Evolutionary conservation across 2,329 filamentous ascomycete genomes (phyloP).

Genomic region (Seiridium cupressi): DNA sequence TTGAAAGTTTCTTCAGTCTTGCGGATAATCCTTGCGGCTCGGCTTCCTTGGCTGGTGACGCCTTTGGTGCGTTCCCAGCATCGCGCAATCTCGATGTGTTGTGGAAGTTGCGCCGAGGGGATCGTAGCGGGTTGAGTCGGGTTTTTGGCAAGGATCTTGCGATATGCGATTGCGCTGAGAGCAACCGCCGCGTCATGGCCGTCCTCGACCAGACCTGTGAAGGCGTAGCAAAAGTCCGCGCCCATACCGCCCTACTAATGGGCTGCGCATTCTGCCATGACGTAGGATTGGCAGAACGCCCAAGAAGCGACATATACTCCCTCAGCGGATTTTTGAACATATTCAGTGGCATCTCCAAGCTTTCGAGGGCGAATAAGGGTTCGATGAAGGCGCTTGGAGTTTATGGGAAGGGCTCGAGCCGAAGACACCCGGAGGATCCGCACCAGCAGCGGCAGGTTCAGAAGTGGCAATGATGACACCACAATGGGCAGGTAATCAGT

Average conservation of each 20-base stretch:
- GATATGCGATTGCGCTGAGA: background rate
- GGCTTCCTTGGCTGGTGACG: background rate
- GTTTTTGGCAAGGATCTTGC: background rate
- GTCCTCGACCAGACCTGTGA: background rate
- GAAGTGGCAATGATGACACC: too few species aligned
- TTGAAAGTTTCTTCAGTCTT: conserved; percentile 77
- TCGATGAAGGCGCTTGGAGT: too few species aligned
- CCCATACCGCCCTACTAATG: background rate
- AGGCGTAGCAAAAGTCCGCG: background rate
- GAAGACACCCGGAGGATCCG: too few species aligned
- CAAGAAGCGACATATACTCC: conserved; percentile 2
- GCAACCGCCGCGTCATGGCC: background rate
- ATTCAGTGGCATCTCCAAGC: background rate
- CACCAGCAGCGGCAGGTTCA: too few species aligned
- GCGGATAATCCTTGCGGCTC: conserved; percentile 55
- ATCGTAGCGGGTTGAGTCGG: background rate
- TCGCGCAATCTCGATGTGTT: conserved; percentile 6
- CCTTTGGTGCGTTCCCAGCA: background rate
- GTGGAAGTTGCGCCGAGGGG: conserved; percentile 6
- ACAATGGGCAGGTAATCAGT: too few species aligned
- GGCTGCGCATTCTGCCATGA: background rate
- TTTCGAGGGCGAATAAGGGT: too few species aligned
- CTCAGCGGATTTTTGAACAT: conserved; percentile 1
- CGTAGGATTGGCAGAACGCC: background rate
- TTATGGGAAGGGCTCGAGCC: too few species aligned